phyloP scores from a whole-genome alignment of 257 asterid species.

The Solanum habrochaites region DNA sequence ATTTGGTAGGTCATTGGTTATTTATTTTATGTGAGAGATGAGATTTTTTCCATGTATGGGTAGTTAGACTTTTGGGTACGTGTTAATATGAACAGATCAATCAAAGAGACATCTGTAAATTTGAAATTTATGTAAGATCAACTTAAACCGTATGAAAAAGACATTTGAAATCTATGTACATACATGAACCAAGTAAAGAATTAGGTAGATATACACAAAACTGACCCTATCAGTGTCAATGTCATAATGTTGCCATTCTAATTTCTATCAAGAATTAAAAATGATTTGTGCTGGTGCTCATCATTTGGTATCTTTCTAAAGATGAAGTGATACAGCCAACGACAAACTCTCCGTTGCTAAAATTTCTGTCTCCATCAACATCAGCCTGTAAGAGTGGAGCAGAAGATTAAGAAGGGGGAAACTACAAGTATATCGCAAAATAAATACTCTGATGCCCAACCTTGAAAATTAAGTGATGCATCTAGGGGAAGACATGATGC shows the following conservation, averaged over 20 bases:
- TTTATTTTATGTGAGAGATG: no score
- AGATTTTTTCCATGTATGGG: no score
- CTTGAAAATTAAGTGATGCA: no score
- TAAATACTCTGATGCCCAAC: background rate
- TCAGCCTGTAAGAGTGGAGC: background rate
- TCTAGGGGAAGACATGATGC: background rate
- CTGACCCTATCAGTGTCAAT: background rate
- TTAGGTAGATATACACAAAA: no score
- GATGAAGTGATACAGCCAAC: background rate
- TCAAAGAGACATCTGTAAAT: no score
- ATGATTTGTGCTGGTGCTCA: background rate
- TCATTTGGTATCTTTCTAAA: background rate
- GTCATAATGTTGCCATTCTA: background rate
- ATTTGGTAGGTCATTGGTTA: no score
- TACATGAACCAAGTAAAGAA: background rate
- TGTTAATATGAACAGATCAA: no score
- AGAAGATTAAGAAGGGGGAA: no score
- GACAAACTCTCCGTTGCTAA: background rate
- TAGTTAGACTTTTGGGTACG: no score
- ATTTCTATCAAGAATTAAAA: background rate
- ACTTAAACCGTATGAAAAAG: background rate
- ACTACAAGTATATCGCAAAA: background rate
- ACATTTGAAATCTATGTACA: no score
- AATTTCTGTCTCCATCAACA: background rate
- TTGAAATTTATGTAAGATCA: no score